Conservation (phyloP, 108 stramenopile species). For the Discostella stelligeroides region DNA sequence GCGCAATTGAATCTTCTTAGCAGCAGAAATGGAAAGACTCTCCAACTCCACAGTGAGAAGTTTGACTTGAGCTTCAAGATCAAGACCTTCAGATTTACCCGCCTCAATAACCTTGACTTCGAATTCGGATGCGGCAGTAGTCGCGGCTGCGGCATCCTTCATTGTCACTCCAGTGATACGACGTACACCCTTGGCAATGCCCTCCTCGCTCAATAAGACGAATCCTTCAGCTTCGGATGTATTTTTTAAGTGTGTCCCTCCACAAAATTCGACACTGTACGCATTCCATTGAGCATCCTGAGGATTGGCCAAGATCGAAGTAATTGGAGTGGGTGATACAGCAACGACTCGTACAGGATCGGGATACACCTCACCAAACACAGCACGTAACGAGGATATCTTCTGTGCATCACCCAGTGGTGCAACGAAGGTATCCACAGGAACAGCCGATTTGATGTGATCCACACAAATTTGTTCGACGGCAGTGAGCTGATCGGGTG, state of each 20-base stretch:
- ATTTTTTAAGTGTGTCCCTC: conserved; percentile 97
- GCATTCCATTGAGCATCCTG: conserved; percentile 86
- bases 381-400: conserved; percentile 93
- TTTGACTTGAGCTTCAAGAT: conserved; percentile 77
- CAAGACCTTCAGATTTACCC: conserved; percentile 64
- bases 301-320: conserved; percentile 87
- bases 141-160: conserved; percentile 84
- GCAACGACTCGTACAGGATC: conserved; percentile 99
- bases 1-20: conserved; percentile 73
- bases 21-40: conserved; percentile 68
- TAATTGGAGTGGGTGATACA: conserved; percentile 77
- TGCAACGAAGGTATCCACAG: conserved; percentile 84
- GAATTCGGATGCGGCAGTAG: conserved; percentile 74
- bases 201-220: conserved; percentile 92
- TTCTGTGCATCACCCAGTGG: conserved; percentile 86
- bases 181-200: conserved; percentile 98
- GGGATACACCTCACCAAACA: conserved; percentile 99
- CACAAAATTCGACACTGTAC: conserved; percentile 98
- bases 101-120: conserved; percentile 68
- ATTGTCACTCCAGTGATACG: conserved; percentile 93
- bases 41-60: conserved; percentile 75
- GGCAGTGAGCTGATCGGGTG: conserved; percentile 77
- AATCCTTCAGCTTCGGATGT: conserved; percentile 94
- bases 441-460: conserved; percentile 61
- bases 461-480: conserved; percentile 72